Evolutionary conservation across 208 protist genomes (phyloP), one percentile per base, ranked within the genome.

Genomic region (Trypanosomatidae sp.): DNA sequence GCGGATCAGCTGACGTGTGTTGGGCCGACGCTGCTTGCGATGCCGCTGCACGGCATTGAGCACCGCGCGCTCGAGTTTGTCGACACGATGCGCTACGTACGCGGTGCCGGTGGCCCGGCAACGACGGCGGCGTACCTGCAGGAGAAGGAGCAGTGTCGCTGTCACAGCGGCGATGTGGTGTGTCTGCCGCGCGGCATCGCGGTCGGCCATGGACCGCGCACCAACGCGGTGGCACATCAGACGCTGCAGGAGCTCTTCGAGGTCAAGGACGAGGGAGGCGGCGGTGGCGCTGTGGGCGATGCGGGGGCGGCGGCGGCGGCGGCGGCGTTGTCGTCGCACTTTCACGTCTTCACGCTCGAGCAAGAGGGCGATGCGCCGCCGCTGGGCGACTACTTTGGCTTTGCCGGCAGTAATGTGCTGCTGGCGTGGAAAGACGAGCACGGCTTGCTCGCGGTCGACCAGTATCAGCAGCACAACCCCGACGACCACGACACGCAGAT

Each of bases 391-490:
- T 94, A 94, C 64, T 88, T 94, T 46, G 80, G 82, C n/a, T 94
- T 94, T 23, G 81, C 82, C 4, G 86, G 86, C n/a, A 84, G 86
- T 32, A 66, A 89, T 39, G 61, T 86, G 40, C 60, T 94, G 6
- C 48, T 94, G 5, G 79, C 85, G 6, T 91, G 81, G 82, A 94
- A 94, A 40, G 86, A 94, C 52, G 86, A 94, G 56, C 86, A 94
- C 51, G 86, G 86, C 6, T 47, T 94, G 13, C 57, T 94, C 23
- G 86, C 86, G 15, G 82, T 94, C 30, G 86, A 94, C 43, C 86
- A 94, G 60, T 81, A 86, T 46, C 79, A 92, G 50, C 78, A 89
- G 49, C 61, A 75, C 6, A 30, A 56, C 6, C 23, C 45, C 25
- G 49, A 58, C 32, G 33, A 33, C 8, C 40, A 50, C 18, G 22